Conservation (phyloP, 176 grass and related monocot species). For the Carex parvula region DNA sequence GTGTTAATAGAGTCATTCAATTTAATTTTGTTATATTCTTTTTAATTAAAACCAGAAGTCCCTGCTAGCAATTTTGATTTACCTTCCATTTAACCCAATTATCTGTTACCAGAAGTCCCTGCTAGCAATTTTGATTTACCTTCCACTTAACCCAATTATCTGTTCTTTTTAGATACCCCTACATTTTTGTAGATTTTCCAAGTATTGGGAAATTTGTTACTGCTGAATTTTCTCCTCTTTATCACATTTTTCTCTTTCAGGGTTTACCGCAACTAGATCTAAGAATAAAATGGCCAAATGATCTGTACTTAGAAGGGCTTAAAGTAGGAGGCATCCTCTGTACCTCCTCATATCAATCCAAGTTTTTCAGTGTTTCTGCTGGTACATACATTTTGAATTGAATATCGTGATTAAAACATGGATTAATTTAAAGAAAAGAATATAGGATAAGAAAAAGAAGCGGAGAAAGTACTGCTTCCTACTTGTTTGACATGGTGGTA, state of each 20-base stretch:
- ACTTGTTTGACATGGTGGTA: background rate
- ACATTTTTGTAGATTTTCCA: background rate
- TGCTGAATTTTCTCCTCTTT: background rate
- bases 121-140: background rate
- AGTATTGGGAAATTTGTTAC: background rate
- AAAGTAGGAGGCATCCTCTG: conserved; percentile 96
- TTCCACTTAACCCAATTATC: background rate
- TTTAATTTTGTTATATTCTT: background rate
- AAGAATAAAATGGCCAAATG: conserved; percentile 97
- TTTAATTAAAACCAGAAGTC: background rate
- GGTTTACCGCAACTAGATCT: conserved; percentile 65
- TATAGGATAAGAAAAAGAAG: background rate
- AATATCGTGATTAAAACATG: background rate
- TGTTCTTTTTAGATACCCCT: background rate
- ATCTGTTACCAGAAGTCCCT: background rate
- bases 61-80: background rate
- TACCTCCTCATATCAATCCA: conserved; percentile 63
- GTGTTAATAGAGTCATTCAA: background rate
- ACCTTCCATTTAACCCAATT: background rate
- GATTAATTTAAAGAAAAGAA: background rate
- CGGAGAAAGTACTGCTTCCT: background rate
- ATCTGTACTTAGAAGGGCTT: conserved; percentile 87
- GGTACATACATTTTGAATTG: conserved; percentile 36
- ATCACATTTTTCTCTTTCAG: conserved; percentile 31
- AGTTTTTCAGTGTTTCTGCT: conserved; percentile 82